Evolutionary conservation across 2,329 filamentous ascomycete species (phyloP).

Genomic region (Aciculosporium take): DNA sequence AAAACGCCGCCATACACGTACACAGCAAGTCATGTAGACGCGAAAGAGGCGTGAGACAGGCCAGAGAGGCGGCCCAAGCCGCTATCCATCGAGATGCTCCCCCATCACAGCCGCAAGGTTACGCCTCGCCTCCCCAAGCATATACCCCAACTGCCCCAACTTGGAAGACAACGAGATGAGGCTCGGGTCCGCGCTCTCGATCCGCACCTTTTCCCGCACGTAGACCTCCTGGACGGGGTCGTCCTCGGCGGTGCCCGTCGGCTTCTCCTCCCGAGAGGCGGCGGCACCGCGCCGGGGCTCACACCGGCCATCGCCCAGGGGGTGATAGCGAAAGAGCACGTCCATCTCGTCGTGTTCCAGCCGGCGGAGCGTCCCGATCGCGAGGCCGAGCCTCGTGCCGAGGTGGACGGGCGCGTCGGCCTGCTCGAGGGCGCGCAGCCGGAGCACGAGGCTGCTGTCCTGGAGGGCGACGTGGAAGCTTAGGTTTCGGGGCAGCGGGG

Average conservation of each 20-base stretch:
- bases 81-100: constrained; percentile 21
- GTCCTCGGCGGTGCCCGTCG: constrained; percentile 11
- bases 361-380: constrained; percentile 48
- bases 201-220: constrained; percentile 77
- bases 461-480: constrained; percentile 59
- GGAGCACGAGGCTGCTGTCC: constrained; percentile 56
- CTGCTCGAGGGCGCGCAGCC: constrained; percentile 55
- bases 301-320: constrained; percentile 16
- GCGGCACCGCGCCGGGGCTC: constrained; percentile 12
- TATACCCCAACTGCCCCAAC: constrained; percentile 61
- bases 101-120: constrained; percentile 71
- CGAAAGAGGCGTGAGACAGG: neutral
- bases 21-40: too few relatives aligned
- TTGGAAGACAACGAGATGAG: constrained; percentile 75
- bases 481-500: constrained; percentile 42
- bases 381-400: constrained; percentile 54
- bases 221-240: constrained; percentile 45
- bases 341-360: constrained; percentile 71
- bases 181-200: constrained; percentile 81
- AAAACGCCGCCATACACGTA: too few relatives aligned
- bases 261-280: constrained; percentile 12
- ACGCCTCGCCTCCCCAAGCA: constrained; percentile 54
- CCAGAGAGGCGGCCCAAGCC: neutral
- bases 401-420: constrained; percentile 46
- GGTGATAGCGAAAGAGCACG: constrained; percentile 51